Conservation (phyloP, 1,139 yeast species). For the Sugiyamaella pinicola region DNA sequence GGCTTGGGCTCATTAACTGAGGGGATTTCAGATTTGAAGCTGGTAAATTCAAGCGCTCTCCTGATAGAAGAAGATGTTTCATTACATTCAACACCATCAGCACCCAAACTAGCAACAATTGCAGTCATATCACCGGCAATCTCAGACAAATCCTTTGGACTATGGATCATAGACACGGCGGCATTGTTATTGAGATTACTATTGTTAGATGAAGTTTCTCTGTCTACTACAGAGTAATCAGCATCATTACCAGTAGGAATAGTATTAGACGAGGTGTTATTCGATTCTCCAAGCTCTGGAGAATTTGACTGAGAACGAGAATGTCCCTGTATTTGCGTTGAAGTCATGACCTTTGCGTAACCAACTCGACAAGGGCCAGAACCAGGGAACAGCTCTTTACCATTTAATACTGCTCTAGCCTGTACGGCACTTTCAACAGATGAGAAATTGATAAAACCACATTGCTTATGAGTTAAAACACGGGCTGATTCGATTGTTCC, state of each 20-base stretch:
- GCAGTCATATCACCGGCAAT: constrained; percentile 36
- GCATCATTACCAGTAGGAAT: not conserved
- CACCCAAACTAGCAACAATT: constrained; percentile 40
- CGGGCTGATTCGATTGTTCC: constrained; percentile 63
- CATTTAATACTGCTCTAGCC: constrained; percentile 75
- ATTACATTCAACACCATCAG: constrained; percentile 34
- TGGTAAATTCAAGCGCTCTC: constrained; percentile 37
- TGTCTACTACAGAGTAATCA: constrained; percentile 9
- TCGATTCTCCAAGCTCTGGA: constrained; percentile 16
- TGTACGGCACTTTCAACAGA: constrained; percentile 73
- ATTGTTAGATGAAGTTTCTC: constrained; percentile 1
- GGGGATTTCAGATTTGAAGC: constrained; percentile 35
- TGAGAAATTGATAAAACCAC: constrained; percentile 75
- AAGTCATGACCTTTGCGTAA: constrained; percentile 39
- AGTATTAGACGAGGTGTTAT: no score
- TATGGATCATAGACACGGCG: constrained; percentile 28
- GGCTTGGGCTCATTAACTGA: constrained; percentile 42
- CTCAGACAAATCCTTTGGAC: constrained; percentile 31
- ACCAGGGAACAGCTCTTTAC: constrained; percentile 80
- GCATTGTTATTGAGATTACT: constrained; percentile 11
- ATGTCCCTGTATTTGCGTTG: constrained; percentile 1
- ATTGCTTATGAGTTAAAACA: constrained; percentile 53
- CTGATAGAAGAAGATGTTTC: constrained; percentile 32
- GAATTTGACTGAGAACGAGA: constrained; percentile 18
- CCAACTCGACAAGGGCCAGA: constrained; percentile 47